Percentiles rank a stretch among this genome's conserved stretches.
Conservation (phyloP, 768 basidiomycete genomes). For the Podaxis sp. region DNA sequence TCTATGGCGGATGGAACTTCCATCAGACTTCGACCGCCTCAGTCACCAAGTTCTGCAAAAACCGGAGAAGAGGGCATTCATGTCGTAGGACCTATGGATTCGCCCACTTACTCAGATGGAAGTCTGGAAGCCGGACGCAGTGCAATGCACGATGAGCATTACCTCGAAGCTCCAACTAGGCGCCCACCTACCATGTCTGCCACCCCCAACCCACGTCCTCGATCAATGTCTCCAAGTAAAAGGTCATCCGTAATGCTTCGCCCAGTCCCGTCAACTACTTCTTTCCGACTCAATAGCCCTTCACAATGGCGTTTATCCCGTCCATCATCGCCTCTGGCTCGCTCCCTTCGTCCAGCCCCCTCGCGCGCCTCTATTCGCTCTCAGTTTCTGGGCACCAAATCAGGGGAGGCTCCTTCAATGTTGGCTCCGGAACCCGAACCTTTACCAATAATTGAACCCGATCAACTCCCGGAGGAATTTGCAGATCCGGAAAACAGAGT, state of each 20-base stretch:
- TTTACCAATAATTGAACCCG: slow-evolving; percentile 3
- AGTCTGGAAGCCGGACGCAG: background rate
- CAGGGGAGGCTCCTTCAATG: background rate
- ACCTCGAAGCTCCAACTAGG: slow-evolving; percentile 1
- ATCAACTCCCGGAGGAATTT: background rate
- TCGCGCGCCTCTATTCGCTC: background rate
- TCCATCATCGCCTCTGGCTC: background rate
- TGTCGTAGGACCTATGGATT: background rate
- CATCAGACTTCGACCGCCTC: background rate
- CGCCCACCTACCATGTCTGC: background rate
- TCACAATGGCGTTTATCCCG: background rate
- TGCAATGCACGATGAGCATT: background rate
- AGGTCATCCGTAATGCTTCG: background rate
- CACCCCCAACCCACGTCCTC: background rate
- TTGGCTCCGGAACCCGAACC: background rate
- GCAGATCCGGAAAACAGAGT: slow-evolving; percentile 7
- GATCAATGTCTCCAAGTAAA: background rate
- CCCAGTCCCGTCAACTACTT: background rate
- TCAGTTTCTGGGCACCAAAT: background rate
- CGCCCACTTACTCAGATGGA: background rate
- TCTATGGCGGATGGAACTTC: background rate
- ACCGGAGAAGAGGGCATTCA: slow-evolving; percentile 1
- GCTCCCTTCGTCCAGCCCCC: background rate
- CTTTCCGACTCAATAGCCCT: background rate
- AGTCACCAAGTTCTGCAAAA: background rate